These are phyloP conservation scores for Laguncularia racemosa DNA, from an alignment of 345 rosid genomes.

Conservation along the genomic window DNA sequence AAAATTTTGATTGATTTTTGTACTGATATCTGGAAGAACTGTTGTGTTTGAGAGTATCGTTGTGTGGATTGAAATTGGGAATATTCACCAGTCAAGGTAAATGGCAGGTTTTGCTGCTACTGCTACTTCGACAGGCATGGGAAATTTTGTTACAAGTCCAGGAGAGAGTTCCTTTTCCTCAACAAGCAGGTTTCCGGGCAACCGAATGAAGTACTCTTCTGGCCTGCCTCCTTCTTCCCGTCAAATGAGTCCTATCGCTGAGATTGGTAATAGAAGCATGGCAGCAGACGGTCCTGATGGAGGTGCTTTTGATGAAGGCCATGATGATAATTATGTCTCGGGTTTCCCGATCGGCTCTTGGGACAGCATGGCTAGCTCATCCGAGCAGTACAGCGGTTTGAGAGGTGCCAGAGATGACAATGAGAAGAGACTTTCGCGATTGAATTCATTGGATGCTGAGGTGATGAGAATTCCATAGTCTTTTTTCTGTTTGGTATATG, in stretches of 20 bases:
- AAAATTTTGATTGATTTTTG: no score
- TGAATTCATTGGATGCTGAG: slow-evolving; percentile 24
- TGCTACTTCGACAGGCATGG: slow-evolving; percentile 23
- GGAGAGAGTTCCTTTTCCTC: slow-evolving; percentile 17
- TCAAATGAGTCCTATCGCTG: slow-evolving; percentile 32
- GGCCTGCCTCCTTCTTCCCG: slow-evolving; percentile 20
- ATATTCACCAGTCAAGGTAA: background rate
- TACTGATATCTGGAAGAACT: background rate
- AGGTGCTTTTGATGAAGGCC: slow-evolving; percentile 8
- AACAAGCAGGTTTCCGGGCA: slow-evolving; percentile 13
- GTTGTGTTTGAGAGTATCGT: no score
- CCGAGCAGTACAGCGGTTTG: slow-evolving; percentile 6
- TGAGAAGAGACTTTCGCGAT: slow-evolving; percentile 17
- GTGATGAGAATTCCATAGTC: slow-evolving; percentile 9
- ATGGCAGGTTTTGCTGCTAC: slow-evolving; percentile 29
- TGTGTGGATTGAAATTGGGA: no score
- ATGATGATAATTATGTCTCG: slow-evolving; percentile 21
- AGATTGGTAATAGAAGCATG: slow-evolving; percentile 25
- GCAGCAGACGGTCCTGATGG: slow-evolving; percentile 4
- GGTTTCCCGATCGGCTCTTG: slow-evolving; percentile 24
- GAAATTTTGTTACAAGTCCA: slow-evolving; percentile 10
- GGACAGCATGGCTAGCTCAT: slow-evolving; percentile 19
- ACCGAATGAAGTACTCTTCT: slow-evolving; percentile 21
- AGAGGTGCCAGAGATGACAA: slow-evolving; percentile 24
- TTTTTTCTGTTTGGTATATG: background rate